Base-by-base conservation (phyloP, 2,329 filamentous ascomycete species). In the Pseudogymnoascus destructans region DNA sequence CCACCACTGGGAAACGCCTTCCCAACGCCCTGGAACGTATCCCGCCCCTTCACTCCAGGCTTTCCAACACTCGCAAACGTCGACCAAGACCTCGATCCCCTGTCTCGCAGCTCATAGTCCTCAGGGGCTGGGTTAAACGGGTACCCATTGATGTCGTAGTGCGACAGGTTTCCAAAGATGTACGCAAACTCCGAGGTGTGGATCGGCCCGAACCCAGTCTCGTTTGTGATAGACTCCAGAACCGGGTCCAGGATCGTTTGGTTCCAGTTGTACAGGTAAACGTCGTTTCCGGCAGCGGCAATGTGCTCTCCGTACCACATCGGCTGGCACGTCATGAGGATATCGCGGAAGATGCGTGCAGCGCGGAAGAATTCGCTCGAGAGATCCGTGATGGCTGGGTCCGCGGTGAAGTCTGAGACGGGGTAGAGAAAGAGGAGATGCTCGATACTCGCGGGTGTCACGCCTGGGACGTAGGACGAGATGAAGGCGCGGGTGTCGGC, bases 121-220 rank as follows among this genome's bases (percentile, higher is more conserved):
- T 65, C 64, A 1, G 63, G 49, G 0, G 69, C 69, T 0, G 74
- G 70, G 10, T 71, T 64, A 65, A 72, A 73, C 56, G 64, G 67
- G 66, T 52, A 52, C 10, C 67, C 67, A 7, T 64, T 64, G 3
- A 66, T 64, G 56, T 77, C 70, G 64, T 75, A 80, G 57, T 72
- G 68, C 1, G 73, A 70, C 15, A 75, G 61, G 59, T 75, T 75
- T 9, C 70, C 77, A 60, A 76, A 80, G 3, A 78, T 67, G 65
- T 79, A 81, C 4, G 75, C 73, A 23, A 80, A 74, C 57, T 80
- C 78, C 0, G 76, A 75, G 0, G 75, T 77, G 64, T 81, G 78
- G 4, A 77, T 70, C 0, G 74, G 68, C 25, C 77, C 77, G 4
- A 75, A 63, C 0, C 74, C 74, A 1, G 70, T 67, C 2, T 67